phyloP scores from a whole-genome alignment of 192 early-diverging fungal genomes.

The Backusella macrospora region DNA sequence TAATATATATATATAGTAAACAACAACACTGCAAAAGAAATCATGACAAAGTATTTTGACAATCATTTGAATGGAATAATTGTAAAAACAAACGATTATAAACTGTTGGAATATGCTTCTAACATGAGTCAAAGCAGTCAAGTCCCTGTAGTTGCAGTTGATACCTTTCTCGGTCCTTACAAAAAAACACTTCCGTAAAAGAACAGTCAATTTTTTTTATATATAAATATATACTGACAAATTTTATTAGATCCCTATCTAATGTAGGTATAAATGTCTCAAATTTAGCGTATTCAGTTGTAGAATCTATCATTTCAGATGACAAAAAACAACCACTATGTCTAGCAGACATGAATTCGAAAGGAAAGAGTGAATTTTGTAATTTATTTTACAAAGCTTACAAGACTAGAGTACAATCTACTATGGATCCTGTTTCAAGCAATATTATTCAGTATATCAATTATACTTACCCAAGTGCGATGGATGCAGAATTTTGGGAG shows the following conservation, averaged over 20 bases:
- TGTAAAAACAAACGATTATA: slow-evolving; percentile 2
- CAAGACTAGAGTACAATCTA: not conserved
- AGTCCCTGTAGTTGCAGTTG: not conserved
- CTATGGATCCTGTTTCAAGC: not conserved
- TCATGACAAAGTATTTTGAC: not conserved
- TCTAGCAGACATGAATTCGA: not conserved
- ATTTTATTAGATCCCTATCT: slow-evolving; percentile 14
- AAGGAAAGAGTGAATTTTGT: not conserved
- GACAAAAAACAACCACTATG: not conserved
- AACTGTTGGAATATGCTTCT: slow-evolving; percentile 4
- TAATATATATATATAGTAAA: not conserved
- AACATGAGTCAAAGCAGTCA: not conserved
- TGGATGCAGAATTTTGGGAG: not conserved
- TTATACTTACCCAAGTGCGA: not conserved
- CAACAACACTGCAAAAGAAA: not conserved
- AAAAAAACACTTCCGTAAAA: not conserved
- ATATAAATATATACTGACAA: not conserved
- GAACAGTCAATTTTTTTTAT: not conserved
- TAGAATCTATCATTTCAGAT: slow-evolving; percentile 9
- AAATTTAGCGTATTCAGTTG: slow-evolving; percentile 19
- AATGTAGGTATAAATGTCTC: slow-evolving; percentile 25
- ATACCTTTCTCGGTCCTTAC: not conserved
- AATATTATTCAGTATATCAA: slow-evolving; percentile 21
- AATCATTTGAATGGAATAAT: not conserved
- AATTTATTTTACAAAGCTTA: not conserved